A percentile compares a stretch with the other conserved stretches of the same genome.
Evolutionary conservation across 2,329 filamentous ascomycete genomes (phyloP).

Genomic region (Pseudogymnoascus sp.): DNA sequence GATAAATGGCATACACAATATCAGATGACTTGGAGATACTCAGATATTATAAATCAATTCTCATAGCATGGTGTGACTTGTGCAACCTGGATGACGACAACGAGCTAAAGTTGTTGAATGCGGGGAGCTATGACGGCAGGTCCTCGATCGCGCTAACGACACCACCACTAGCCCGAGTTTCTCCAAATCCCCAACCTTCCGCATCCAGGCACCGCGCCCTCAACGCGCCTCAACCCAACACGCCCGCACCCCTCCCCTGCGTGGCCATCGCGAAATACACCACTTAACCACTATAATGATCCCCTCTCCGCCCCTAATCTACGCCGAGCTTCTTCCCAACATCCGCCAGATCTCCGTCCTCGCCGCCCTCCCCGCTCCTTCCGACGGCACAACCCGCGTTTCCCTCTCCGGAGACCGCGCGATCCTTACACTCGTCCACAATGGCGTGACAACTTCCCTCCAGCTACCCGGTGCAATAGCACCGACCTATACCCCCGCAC

Average conservation of each 20-base stretch:
- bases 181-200: constrained; percentile 5
- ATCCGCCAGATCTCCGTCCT: constrained; percentile 55
- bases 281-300: not conserved
- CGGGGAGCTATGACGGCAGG: constrained; percentile 5
- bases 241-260: not conserved
- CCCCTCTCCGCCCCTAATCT: constrained; percentile 32
- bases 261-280: not conserved
- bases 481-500: constrained; percentile 13
- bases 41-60: not conserved
- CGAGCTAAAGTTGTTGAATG: constrained; percentile 5
- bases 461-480: constrained; percentile 32
- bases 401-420: constrained; percentile 37
- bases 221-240: not conserved
- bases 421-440: constrained; percentile 41
- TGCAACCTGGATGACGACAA: not conserved
- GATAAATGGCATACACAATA: not conserved
- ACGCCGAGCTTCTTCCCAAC: constrained; percentile 57
- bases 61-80: not conserved
- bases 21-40: not conserved
- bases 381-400: constrained; percentile 22
- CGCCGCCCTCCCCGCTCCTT: constrained; percentile 38
- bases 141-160: not conserved
- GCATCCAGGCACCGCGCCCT: not conserved
- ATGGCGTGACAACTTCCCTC: constrained; percentile 30
- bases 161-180: not conserved